Percentiles rank a stretch among this genome's conserved stretches.
phyloP scores from a whole-genome alignment of 495 filamentous ascomycete genomes.

The Neurospora africana region DNA sequence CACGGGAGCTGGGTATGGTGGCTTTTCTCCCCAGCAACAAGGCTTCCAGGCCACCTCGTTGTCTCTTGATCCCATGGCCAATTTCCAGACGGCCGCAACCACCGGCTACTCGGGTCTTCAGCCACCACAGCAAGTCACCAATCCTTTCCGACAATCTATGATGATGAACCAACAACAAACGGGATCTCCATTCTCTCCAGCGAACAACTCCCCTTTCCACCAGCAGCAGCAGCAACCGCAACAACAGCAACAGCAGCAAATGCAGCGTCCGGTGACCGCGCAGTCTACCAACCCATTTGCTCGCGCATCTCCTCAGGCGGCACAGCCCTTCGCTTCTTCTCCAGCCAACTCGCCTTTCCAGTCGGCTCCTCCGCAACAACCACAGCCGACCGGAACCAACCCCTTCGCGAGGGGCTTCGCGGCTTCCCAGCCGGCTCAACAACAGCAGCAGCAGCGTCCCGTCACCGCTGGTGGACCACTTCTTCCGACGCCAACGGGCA shows the following conservation, averaged over 20 bases:
- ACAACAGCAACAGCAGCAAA: conserved; percentile 10
- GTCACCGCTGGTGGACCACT: conserved; percentile 37
- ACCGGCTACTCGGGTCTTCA: conserved; percentile 35
- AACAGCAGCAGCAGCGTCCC: conserved; percentile 24
- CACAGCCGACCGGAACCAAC: conserved; percentile 59
- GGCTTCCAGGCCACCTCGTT: conserved; percentile 43
- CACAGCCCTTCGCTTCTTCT: conserved; percentile 38
- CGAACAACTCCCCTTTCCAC: neutral
- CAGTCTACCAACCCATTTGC: conserved; percentile 86
- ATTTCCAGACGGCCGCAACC: conserved; percentile 33
- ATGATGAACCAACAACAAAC: conserved; percentile 45
- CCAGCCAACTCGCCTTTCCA: conserved; percentile 38
- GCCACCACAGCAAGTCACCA: conserved; percentile 52
- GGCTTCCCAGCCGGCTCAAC: conserved; percentile 23
- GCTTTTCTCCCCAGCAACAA: conserved; percentile 60
- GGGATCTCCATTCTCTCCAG: conserved; percentile 23
- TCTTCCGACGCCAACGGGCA: conserved; percentile 62
- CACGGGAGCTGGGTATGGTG: conserved; percentile 80
- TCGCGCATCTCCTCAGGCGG: conserved; percentile 38
- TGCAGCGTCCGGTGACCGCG: conserved; percentile 27
- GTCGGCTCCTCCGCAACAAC: conserved; percentile 42
- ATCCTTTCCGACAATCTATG: conserved; percentile 85
- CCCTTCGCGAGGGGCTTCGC: conserved; percentile 50
- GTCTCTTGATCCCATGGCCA: conserved; percentile 44
- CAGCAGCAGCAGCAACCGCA: conserved; percentile 4